Conservation (phyloP, 176 grass and related monocot species). For the Urochloa ruziziensis region DNA sequence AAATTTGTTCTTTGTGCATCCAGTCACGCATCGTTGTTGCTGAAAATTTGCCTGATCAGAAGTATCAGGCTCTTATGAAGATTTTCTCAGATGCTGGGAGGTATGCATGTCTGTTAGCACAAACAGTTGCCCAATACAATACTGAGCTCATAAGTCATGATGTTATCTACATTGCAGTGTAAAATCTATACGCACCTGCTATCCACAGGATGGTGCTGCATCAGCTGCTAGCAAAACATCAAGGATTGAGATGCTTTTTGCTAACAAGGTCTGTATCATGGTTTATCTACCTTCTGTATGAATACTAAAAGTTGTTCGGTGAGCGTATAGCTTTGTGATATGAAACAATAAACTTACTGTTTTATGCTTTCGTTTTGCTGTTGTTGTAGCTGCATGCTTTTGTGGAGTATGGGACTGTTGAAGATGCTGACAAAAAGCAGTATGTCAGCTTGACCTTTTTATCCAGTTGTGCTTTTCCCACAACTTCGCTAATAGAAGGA, state of each 20-base stretch:
- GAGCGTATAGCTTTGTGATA: not conserved
- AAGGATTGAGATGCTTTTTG: slow-evolving; percentile 86
- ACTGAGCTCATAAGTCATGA: not conserved
- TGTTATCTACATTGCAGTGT: slow-evolving; percentile 59
- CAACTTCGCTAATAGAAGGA: not conserved
- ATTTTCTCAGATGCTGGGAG: slow-evolving; percentile 91
- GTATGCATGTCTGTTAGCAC: slow-evolving; percentile 43
- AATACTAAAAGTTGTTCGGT: not conserved
- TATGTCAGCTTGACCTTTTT: slow-evolving; percentile 45
- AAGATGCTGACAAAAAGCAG: slow-evolving; percentile 92
- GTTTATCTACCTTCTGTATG: not conserved
- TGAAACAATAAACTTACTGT: not conserved
- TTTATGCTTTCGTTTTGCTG: slow-evolving; percentile 8
- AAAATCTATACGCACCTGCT: slow-evolving; percentile 93
- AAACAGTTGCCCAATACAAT: slow-evolving; percentile 5
- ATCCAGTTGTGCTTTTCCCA: not conserved
- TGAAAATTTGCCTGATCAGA: slow-evolving; percentile 92
- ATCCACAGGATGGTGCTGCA: slow-evolving; percentile 74
- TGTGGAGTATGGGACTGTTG: slow-evolving; percentile 83
- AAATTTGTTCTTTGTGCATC: not conserved
- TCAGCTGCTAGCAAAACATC: slow-evolving; percentile 57
- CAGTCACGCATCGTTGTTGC: slow-evolving; percentile 94
- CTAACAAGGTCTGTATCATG: slow-evolving; percentile 66
- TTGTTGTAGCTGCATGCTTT: slow-evolving; percentile 87
- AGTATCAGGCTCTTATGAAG: slow-evolving; percentile 88